Evolutionary conservation across 2,329 filamentous ascomycete species (phyloP), one percentile per base, ranked within the genome.

Genomic region (Diaporthe helianthi): DNA sequence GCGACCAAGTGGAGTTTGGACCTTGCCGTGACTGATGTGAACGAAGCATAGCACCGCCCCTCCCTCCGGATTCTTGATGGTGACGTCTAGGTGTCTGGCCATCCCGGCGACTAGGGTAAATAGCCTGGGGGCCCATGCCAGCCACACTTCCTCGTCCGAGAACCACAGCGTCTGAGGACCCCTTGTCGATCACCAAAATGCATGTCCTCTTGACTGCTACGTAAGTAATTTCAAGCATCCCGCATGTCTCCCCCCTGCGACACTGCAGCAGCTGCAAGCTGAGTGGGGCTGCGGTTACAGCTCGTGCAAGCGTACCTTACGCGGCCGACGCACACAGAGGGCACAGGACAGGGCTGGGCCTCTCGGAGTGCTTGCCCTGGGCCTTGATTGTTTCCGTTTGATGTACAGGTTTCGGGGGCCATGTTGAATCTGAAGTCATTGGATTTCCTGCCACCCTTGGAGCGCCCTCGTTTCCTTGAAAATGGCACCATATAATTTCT

Each of bases 271-370:
- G 65, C 58, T 70, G 69, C 53, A 58, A 64, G 55, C 41, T 64
- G 49, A 52, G 44, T 67, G 52, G 49, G 58, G 33, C 38, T 65
- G 65, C 69, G 52, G 65, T 70, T 58, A 54, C 69, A 70, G 69
- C 38, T 38, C 67, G 69, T 70, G 65, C 58, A 68, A 65, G 58
- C 36, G 36, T 70, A 31, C 69, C 38, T 70, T 52, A 68, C 69
- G 69, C 69, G 69, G 69, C 65, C 58, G 49, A 36, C 31, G 52
- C 38, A 70, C 65, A 68, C 26, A 36, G 33, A 46, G 65, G 47
- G 46, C 29, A 70, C 69, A 51, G 29, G 51, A 29, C 52, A 65
- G 65, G 69, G 65, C 65, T 70, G 55, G 55, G 52, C 31, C 49
- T 46, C 44, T 33, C 17, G 33, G 65, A 64, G 49, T 70, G 69